A percentile compares a stretch with the other conserved stretches of the same genome.
Conservation (phyloP, 495 filamentous ascomycete species). For the Stereocaulon alpinum region DNA sequence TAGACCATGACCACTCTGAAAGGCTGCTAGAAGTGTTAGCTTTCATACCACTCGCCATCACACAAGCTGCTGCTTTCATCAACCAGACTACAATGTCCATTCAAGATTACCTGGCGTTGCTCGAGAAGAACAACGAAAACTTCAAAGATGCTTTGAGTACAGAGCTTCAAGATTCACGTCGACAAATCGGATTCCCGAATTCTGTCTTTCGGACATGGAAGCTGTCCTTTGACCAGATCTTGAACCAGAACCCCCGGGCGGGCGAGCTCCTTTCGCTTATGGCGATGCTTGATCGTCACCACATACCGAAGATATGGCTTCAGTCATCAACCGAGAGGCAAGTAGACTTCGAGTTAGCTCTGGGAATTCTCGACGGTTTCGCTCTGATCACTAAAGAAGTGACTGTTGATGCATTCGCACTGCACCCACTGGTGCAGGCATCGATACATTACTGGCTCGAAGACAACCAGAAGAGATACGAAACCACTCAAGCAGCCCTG, state of each 20-base stretch:
- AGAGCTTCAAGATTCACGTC: neutral
- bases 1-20: neutral
- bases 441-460: neutral
- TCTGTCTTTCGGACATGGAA: conserved; percentile 33
- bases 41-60: too few species aligned
- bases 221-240: conserved; percentile 37
- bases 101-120: neutral
- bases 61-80: too few species aligned
- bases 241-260: conserved; percentile 17
- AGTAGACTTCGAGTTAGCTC: conserved; percentile 21
- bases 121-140: neutral
- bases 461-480: too few species aligned
- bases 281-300: conserved; percentile 32
- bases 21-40: neutral
- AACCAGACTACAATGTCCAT: neutral
- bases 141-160: neutral
- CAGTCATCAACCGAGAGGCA: neutral
- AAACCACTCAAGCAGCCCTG: neutral
- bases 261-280: conserved; percentile 30
- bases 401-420: conserved; percentile 1
- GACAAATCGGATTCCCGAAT: conserved; percentile 7
- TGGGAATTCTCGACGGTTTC: conserved; percentile 24
- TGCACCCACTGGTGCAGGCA: conserved; percentile 28
- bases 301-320: conserved; percentile 26
- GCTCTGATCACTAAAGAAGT: conserved; percentile 23